Evolutionary conservation across 2,329 filamentous ascomycete genomes (phyloP), one percentile per base, ranked within the genome.

Genomic region (Xylaria sp.): DNA sequence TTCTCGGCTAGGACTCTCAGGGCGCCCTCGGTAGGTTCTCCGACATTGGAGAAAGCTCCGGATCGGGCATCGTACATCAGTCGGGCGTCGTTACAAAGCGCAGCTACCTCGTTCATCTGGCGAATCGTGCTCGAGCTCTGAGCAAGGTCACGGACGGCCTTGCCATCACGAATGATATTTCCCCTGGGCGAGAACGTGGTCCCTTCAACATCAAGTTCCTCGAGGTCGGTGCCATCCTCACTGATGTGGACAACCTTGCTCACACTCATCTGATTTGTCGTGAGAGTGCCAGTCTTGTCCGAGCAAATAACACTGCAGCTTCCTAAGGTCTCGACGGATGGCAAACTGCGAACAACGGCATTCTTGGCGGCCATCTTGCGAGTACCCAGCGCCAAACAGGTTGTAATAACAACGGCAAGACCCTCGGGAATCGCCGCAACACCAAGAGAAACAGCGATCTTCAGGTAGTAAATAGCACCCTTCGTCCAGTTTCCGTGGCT

Each of bases 231-330:
- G 44, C 91, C 92, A 55, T 83, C 74, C 62, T 89, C 85, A 66
- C 84, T 87, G 63, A 99, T 80, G 70, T 92, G 91, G 44, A 96
- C 90, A 51, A 97, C 77, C 75, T 93, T 96, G 78, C 87, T 94
- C 52, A 97, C 94, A 69, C 94, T 97, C 94, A 99, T 99, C 76
- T 97, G 92, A 77, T 99, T 99, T 39, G 94, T 99, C 9, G 94
- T 99, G 70, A 99, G 77, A 44, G 94, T 99, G 64, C 94, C 95
- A 4, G 94, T 99, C 81, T 99, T 99, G 80, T 99, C 94, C 3
- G 95, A 99, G 79, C 95, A 99, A 71, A 99, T 97, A 52, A 99
- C 92, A 69, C 94, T 99, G 84, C 94, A 99, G 82, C 94, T 99
- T 70, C 94, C 94, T 48, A 99, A 82, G 11, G 94, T 99, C 76